Conservation (phyloP, 2,329 filamentous ascomycete genomes). For the Paecilomyces niveus region DNA sequence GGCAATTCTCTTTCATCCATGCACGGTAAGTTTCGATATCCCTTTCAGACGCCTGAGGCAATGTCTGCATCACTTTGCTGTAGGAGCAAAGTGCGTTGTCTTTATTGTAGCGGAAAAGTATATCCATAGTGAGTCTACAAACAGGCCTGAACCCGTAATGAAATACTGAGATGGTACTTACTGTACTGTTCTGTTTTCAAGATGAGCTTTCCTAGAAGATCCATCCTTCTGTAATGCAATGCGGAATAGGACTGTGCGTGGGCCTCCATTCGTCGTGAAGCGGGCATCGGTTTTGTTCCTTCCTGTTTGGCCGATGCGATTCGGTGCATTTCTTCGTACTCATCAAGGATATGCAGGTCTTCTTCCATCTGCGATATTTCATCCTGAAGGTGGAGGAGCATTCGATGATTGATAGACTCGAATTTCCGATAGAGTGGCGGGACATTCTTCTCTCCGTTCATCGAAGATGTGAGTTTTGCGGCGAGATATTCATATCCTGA, state of each 20-base stretch:
- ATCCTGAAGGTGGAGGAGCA: slow-evolving; percentile 78
- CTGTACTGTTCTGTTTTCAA: slow-evolving; percentile 57
- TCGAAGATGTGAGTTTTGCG: slow-evolving; percentile 23
- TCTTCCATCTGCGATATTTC: slow-evolving; percentile 76
- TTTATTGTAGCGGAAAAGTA: slow-evolving; percentile 8
- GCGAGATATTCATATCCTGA: slow-evolving; percentile 31
- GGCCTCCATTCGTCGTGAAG: slow-evolving; percentile 34
- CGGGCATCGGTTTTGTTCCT: slow-evolving; percentile 24
- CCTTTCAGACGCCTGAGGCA: slow-evolving; percentile 38
- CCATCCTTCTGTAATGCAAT: slow-evolving; percentile 47
- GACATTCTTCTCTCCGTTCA: slow-evolving; percentile 19
- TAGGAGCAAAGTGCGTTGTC: slow-evolving; percentile 40
- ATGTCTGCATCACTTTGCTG: slow-evolving; percentile 38
- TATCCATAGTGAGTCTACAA: slow-evolving; percentile 1
- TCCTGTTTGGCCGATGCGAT: slow-evolving; percentile 23
- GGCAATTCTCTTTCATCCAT: slow-evolving; percentile 47
- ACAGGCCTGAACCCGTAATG: not conserved
- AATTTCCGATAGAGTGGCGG: slow-evolving; percentile 76
- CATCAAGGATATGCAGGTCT: slow-evolving; percentile 64
- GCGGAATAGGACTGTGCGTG: slow-evolving; percentile 47
- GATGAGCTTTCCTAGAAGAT: slow-evolving; percentile 49
- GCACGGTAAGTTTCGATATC: slow-evolving; percentile 46
- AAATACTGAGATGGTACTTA: slow-evolving; percentile 25
- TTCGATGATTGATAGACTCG: slow-evolving; percentile 70
- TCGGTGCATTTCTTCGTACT: slow-evolving; percentile 40